phyloP scores from a whole-genome alignment of 2,329 filamentous ascomycete genomes.

The Fusarium pseudonygamai region DNA sequence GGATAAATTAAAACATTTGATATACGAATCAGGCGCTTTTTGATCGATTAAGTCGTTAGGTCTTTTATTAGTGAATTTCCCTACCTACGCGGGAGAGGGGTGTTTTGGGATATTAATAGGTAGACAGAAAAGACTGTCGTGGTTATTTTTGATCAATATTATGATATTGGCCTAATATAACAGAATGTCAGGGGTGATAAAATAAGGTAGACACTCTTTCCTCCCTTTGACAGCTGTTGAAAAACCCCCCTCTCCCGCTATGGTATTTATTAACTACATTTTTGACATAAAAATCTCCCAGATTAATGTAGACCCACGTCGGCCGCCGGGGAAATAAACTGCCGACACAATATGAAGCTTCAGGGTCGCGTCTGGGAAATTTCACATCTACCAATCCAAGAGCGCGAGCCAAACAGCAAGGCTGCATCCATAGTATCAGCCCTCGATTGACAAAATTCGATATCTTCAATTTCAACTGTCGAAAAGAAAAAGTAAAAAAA shows the following conservation, averaged over 20 bases:
- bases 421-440: constrained; percentile 12
- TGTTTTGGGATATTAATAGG: too few relatives aligned
- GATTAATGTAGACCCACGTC: neutral
- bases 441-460: neutral
- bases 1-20: neutral
- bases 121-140: too few relatives aligned
- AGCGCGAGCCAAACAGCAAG: constrained; percentile 20
- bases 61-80: neutral
- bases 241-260: too few relatives aligned
- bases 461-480: neutral
- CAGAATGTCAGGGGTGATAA: too few relatives aligned
- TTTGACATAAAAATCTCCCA: neutral
- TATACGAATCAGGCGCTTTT: neutral
- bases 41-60: neutral
- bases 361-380: constrained; percentile 36
- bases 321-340: constrained; percentile 43
- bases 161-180: too few relatives aligned
- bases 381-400: constrained; percentile 35
- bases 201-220: too few relatives aligned
- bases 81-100: too few relatives aligned
- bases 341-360: constrained; percentile 26
- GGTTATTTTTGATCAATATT: too few relatives aligned
- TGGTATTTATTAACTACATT: neutral
- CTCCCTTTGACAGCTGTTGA: too few relatives aligned
- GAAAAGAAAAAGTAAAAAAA: neutral